A percentile compares a stretch with the other conserved stretches of the same genome.
Evolutionary conservation across 202 grass and related monocot species (phyloP).

Genomic region (Setaria italica): DNA sequence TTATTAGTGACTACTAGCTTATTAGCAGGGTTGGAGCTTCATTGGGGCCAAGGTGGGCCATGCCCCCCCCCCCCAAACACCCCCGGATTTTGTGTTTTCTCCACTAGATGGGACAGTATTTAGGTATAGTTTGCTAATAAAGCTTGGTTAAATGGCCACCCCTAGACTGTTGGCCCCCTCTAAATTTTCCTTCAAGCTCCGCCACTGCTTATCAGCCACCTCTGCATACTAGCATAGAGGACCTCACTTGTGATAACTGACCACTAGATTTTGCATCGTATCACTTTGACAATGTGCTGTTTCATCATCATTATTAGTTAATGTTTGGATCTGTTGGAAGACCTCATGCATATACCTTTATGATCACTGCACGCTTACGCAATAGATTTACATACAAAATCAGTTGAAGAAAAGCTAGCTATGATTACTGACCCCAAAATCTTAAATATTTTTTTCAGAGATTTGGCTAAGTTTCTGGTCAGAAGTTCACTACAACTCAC

Average conservation of each 20-base stretch:
- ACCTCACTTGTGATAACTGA: background rate
- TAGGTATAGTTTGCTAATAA: no score
- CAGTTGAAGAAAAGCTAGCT: slow-evolving; percentile 21
- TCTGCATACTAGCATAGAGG: background rate
- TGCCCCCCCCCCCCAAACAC: no score
- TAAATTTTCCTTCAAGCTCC: no score
- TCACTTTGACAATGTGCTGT: slow-evolving; percentile 4
- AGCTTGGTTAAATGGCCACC: no score
- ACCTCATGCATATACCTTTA: background rate
- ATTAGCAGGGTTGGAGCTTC: background rate
- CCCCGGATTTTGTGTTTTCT: no score
- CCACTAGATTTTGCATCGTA: background rate
- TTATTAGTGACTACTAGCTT: background rate
- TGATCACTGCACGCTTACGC: background rate
- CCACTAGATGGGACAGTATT: no score
- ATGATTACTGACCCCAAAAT: slow-evolving; percentile 14
- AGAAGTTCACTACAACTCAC: slow-evolving; percentile 96
- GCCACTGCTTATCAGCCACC: background rate
- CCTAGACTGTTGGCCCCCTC: no score
- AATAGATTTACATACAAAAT: background rate
- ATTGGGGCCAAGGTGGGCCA: no score
- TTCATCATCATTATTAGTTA: slow-evolving; percentile 5
- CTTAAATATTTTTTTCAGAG: slow-evolving; percentile 56
- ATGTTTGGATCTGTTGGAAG: background rate
- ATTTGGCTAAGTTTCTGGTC: slow-evolving; percentile 99